Conservation (phyloP, 371 early-diverging fungal species). For the Chytridiales sp. region DNA sequence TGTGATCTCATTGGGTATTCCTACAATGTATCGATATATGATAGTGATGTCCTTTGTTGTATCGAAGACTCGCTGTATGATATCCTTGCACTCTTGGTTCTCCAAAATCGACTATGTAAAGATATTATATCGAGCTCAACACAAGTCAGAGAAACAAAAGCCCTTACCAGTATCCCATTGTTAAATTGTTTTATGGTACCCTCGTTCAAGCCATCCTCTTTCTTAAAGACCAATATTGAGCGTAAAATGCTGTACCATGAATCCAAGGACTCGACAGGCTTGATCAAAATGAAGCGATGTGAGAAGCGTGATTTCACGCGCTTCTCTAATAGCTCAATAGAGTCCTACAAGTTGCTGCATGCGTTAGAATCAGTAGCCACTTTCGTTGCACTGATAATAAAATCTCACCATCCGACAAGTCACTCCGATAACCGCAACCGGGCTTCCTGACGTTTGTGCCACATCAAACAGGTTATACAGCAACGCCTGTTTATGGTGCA, state of each 20-base stretch:
- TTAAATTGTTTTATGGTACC: too few species aligned
- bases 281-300: constrained; percentile 75
- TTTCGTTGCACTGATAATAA: not conserved
- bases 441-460: constrained; percentile 78
- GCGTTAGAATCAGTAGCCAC: not conserved
- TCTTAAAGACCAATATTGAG: too few species aligned
- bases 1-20: too few species aligned
- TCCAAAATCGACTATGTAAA: too few species aligned
- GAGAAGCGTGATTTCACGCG: constrained; percentile 94
- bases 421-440: constrained; percentile 83
- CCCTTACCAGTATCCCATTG: too few species aligned
- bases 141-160: too few species aligned
- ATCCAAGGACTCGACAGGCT: constrained; percentile 56
- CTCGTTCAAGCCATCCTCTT: too few species aligned
- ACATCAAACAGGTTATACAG: constrained; percentile 92
- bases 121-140: too few species aligned
- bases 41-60: too few species aligned
- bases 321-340: constrained; percentile 83
- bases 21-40: too few species aligned
- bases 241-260: not conserved
- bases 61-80: too few species aligned
- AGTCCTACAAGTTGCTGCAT: constrained; percentile 56
- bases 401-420: constrained; percentile 69
- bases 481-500: constrained; percentile 84
- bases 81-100: too few species aligned